Evolutionary conservation across 2,329 filamentous ascomycete genomes (phyloP), one percentile per base, ranked within the genome.

Genomic region (Cladosporium colombiae): DNA sequence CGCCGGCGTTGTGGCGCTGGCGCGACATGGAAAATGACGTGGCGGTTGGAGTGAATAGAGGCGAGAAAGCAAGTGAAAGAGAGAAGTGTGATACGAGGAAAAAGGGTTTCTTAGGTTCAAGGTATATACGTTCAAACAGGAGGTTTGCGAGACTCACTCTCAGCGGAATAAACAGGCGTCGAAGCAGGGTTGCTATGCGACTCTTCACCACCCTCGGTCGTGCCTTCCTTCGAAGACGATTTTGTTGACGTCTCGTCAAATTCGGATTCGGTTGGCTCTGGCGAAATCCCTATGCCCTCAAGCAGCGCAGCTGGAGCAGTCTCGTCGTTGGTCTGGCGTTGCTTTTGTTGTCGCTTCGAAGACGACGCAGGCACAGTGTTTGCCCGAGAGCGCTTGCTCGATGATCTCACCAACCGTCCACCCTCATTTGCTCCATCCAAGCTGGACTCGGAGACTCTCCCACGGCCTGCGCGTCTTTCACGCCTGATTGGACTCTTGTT

Each of bases 81-180:
- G 25, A n/a, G 25, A 60, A 49, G 40, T 27, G 46, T 44, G 50
- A 18, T n/a, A 37, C 14, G 16, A n/a, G 50, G 14, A 7, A 35
- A 31, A 44, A 23, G 55, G 23, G 49, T 8, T 40, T 23, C 7
- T 53, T 57, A 33, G 46, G 21, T 35, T 53, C 16, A 16, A 29
- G 25, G 18, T 63, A 63, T 63, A 10, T 63, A 63, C 61, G n/a
- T 5, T 61, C n/a, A 62, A 55, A 37, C 31, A 49, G 18, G 33
- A 57, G 31, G 29, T 8, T 35, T 25, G 29, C 29, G 25, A 35
- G 31, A 62, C 59, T 62, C 59, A 62, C 59, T 35, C n/a, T 52
- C 46, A 13, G 10, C 18, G 16, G 58, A 29, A 50, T 33, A 10
- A 21, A 27, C 18, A 40, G n/a, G 13, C 35, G 29, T 31, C 14